Evolutionary conservation across 345 rosid species (phyloP).

Genomic region (Aquilaria sinensis): DNA sequence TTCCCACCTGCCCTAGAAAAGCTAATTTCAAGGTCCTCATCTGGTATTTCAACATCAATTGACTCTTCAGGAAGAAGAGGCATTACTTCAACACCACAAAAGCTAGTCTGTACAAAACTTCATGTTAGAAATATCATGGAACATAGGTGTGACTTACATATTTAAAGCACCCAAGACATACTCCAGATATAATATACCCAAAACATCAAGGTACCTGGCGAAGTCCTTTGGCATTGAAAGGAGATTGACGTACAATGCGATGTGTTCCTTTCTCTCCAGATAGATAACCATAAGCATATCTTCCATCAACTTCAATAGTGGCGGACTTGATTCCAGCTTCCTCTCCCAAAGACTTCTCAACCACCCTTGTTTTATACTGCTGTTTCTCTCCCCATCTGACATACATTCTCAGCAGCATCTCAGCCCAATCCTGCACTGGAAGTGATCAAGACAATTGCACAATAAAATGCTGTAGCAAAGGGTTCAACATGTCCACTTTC

Average conservation of each 20-base stretch:
- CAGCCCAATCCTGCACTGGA: constrained; percentile 99
- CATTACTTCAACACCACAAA: constrained; percentile 90
- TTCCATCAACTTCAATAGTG: constrained; percentile 80
- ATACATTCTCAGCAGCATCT: constrained; percentile 96
- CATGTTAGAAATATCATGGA: constrained; percentile 11
- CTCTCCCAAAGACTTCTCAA: constrained; percentile 87
- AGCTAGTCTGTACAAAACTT: constrained; percentile 60
- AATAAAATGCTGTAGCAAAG: constrained; percentile 10
- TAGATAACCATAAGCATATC: constrained; percentile 85
- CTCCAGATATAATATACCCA: neutral
- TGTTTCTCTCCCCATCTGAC: constrained; percentile 98
- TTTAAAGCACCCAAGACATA: neutral
- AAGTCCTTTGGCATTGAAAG: constrained; percentile 94
- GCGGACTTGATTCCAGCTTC: constrained; percentile 98
- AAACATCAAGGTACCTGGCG: constrained; percentile 56
- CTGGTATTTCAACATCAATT: constrained; percentile 61
- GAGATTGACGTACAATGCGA: constrained; percentile 92
- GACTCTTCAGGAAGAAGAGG: constrained; percentile 92
- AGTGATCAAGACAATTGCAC: constrained; percentile 26
- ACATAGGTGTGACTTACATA: neutral
- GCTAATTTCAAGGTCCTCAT: constrained; percentile 79
- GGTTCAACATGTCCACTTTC: neutral
- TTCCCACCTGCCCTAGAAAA: constrained; percentile 95
- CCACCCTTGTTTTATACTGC: constrained; percentile 67
- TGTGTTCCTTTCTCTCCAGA: constrained; percentile 98